phyloP scores from a whole-genome alignment of 1,284 basidiomycete species.

The Marasmius fiardii region DNA sequence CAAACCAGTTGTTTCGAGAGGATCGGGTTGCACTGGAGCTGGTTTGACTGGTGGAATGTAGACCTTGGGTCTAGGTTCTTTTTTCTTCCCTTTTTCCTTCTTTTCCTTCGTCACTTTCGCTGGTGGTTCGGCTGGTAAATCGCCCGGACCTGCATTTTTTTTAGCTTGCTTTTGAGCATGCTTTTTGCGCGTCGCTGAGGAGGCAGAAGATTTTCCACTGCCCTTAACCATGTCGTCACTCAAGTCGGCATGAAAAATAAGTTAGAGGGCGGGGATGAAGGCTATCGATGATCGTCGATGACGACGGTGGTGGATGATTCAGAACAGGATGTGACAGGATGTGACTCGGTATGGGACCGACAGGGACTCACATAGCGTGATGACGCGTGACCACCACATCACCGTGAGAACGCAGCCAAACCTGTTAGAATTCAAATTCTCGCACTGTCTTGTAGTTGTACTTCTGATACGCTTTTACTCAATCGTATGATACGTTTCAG shows the following conservation, averaged over 20 bases:
- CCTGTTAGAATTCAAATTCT: too few species aligned
- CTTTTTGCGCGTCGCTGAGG: conserved; percentile 58
- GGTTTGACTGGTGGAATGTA: conserved; percentile 90
- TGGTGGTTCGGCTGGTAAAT: conserved; percentile 26
- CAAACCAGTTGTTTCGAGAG: conserved; percentile 86
- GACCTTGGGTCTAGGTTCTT: conserved; percentile 69
- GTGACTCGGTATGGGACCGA: too few species aligned
- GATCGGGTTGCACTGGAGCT: conserved; percentile 81
- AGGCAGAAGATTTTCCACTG: conserved; percentile 64
- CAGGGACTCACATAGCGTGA: too few species aligned
- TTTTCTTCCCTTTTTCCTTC: conserved; percentile 46
- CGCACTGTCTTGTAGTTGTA: too few species aligned
- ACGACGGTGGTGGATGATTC: neutral
- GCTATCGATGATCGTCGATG: neutral
- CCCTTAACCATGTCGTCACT: conserved; percentile 29
- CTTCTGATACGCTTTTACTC: too few species aligned
- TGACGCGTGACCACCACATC: too few species aligned
- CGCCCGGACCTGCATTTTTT: conserved; percentile 9
- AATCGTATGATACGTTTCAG: too few species aligned
- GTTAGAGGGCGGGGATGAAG: neutral
- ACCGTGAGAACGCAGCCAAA: too few species aligned
- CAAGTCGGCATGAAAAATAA: neutral
- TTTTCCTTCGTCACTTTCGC: conserved; percentile 47
- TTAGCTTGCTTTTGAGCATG: conserved; percentile 14
- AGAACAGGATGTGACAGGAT: too few species aligned